Conservation (phyloP, 2,329 filamentous ascomycete species). For the Colletotrichum sojae region DNA sequence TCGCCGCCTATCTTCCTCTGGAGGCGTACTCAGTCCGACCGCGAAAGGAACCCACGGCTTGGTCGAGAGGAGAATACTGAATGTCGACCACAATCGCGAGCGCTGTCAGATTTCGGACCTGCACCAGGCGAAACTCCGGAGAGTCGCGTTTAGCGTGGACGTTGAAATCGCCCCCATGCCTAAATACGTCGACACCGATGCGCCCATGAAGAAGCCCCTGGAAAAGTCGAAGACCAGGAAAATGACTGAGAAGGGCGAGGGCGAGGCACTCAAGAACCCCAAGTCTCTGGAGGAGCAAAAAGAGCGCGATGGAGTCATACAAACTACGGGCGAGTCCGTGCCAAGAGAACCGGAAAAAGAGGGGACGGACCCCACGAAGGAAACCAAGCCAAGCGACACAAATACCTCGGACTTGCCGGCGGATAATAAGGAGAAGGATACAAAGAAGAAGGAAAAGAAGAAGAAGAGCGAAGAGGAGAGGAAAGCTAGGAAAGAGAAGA, state of each 20-base stretch:
- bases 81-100: constrained; percentile 85
- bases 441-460: constrained; percentile 94
- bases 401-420: constrained; percentile 43
- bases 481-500: constrained; percentile 92
- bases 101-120: constrained; percentile 85
- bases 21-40: constrained; percentile 62
- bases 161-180: constrained; percentile 95
- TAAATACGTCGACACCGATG: constrained; percentile 76
- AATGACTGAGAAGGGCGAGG: constrained; percentile 79
- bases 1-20: constrained; percentile 83
- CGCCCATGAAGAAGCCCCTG: constrained; percentile 55
- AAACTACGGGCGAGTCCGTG: constrained; percentile 57
- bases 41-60: constrained; percentile 72
- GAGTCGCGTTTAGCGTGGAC: constrained; percentile 96
- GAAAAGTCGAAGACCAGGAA: constrained; percentile 72
- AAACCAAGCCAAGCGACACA: constrained; percentile 43
- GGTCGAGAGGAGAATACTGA: constrained; percentile 86
- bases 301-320: constrained; percentile 55
- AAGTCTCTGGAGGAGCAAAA: constrained; percentile 72
- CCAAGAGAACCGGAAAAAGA: constrained; percentile 58
- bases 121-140: constrained; percentile 83
- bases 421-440: constrained; percentile 59
- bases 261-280: constrained; percentile 79
- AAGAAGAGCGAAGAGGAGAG: constrained; percentile 94
- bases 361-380: constrained; percentile 44